Evolutionary conservation across 1,284 basidiomycete species (phyloP), one percentile per base, ranked within the genome.

Genomic region (Boletus chippewaensis): DNA sequence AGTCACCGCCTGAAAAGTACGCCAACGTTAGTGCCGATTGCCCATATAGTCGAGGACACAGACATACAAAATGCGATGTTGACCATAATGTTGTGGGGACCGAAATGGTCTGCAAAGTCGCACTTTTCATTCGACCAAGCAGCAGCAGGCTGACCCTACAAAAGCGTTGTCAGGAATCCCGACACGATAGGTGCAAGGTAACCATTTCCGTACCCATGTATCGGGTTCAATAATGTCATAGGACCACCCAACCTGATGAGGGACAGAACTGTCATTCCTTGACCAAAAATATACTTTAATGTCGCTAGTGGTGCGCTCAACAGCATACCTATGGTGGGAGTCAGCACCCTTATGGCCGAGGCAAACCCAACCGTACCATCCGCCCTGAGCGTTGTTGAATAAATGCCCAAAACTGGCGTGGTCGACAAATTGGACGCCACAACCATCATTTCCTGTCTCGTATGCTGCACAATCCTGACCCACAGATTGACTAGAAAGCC

Each of bases 351-450:
- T 12, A 13, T 35, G 5, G 6, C 1, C 3, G 4, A 12, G 5
- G 4, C 35, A 36, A 38, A 8, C 16, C 1, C 15, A n/a, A n/a
- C 16, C 36, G 15, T 52, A 71, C 71, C 68, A 72, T 51, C 73
- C 71, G 10, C 74, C 75, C 32, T 67, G 61, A 45, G 61, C 63
- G 39, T 40, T 38, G 60, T 77, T 77, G 59, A 76, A 74, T 16
- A 51, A 36, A 9, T 67, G 63, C 6, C 75, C 75, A 52, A 66
- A 73, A 35, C 62, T 70, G 5, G 45, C 40, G 8, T 1, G 11
- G 16, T 65, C 58, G n/a, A 65, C 62, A 42, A 71, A 66, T 39
- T 62, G 54, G 40, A 77, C 73, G 15, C 72, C 72, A 56, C 78
- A 80, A 0, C 77, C 78, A 15, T 60, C 57, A 55, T 79, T 78